Evolutionary conservation across 176 grass and related monocot species (phyloP), one percentile per base, ranked within the genome.

Genomic region (Lolium rigidum): DNA sequence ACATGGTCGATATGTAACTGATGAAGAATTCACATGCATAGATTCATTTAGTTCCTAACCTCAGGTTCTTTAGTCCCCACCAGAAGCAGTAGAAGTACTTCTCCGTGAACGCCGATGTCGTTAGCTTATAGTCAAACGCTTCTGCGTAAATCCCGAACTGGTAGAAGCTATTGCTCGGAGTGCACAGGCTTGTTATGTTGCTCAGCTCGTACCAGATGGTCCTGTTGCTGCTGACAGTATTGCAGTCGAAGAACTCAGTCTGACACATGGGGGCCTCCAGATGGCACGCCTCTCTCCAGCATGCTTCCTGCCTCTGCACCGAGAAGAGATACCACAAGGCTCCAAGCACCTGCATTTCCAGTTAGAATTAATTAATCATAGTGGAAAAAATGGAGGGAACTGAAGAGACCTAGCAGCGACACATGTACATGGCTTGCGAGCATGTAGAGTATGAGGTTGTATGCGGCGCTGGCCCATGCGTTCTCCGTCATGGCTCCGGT

Each of bases 401-500:
- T 26, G 38, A 10, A 31, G 15, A 28, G 12, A 67, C 12, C 7
- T 2, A 35, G 31, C 31, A 35, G 31, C 31, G 31, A 35, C 31
- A 35, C 31, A 35, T 2, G 31, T 35, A 98, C 97, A 70, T 98
- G 97, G 88, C 97, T 98, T 2, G 91, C 97, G 12, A 98, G 94
- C 97, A 98, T 98, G 94, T 98, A 98, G 82, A 98, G 92, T 64
- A 96, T 68, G 6, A 98, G 97, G 84, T 98, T 98, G 88, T 98
- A 98, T 9, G 97, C 97, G 48, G 97, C 97, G 7, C 97, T 90
- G 0, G 88, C 97, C 97, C 97, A 98, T 67, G 97, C 94, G 37
- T 92, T 94, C 81, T 98, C 94, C 6, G 92, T 92, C 86, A 98
- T 94, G 28, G 95, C 88, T 4, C 97, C 94, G 2, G 94, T 92